phyloP scores from a whole-genome alignment of 768 basidiomycete genomes.

The Tubosaeta sp. region DNA sequence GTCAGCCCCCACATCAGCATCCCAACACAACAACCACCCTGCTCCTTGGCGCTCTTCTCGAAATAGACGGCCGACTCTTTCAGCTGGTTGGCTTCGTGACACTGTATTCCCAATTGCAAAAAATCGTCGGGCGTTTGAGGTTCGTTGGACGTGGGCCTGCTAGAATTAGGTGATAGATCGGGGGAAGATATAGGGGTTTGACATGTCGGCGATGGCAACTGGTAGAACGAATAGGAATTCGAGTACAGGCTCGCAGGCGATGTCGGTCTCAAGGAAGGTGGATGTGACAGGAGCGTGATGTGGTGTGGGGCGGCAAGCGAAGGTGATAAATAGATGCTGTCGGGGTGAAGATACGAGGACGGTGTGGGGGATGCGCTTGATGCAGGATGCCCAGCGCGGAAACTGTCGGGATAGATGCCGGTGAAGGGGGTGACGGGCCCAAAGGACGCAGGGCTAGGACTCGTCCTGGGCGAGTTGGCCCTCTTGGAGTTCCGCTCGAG shows the following conservation, averaged over 20 bases:
- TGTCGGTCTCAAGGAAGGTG: slow-evolving; percentile 34
- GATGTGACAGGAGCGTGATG: slow-evolving; percentile 27
- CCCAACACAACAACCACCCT: slow-evolving; percentile 81
- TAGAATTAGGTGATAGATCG: slow-evolving; percentile 13
- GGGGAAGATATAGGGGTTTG: slow-evolving; percentile 12
- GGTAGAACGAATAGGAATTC: slow-evolving; percentile 59
- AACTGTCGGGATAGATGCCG: slow-evolving; percentile 12
- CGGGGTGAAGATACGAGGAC: slow-evolving; percentile 19
- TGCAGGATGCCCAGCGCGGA: background rate
- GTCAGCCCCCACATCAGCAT: slow-evolving; percentile 98
- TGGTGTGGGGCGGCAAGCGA: slow-evolving; percentile 5
- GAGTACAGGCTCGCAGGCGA: slow-evolving; percentile 52
- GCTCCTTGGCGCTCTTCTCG: slow-evolving; percentile 67
- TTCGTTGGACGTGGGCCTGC: slow-evolving; percentile 17
- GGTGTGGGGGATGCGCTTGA: background rate
- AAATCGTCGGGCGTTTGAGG: slow-evolving; percentile 56
- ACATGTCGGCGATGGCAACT: slow-evolving; percentile 45
- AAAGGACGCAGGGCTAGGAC: slow-evolving; percentile 4
- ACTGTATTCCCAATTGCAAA: slow-evolving; percentile 71
- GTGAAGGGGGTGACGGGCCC: slow-evolving; percentile 21
- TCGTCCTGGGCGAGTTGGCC: slow-evolving; percentile 28
- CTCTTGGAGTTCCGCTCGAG: slow-evolving; percentile 57
- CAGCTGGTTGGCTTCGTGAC: slow-evolving; percentile 72
- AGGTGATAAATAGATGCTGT: slow-evolving; percentile 13
- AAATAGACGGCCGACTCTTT: slow-evolving; percentile 67